Evolutionary conservation across 768 basidiomycete species (phyloP).

Genomic region (Termitomyces sp.): DNA sequence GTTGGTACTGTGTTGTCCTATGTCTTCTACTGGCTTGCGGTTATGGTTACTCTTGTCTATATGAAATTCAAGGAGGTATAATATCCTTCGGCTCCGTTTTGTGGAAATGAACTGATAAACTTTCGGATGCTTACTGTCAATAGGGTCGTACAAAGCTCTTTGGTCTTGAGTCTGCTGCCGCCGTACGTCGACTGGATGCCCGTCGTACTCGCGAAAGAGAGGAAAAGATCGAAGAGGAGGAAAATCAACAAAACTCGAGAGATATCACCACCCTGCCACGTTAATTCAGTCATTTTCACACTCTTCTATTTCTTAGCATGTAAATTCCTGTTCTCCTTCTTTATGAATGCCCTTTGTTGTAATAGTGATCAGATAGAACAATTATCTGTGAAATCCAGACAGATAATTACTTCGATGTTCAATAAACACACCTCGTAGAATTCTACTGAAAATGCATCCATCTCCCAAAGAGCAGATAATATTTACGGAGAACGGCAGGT

Average conservation of each 20-base stretch:
- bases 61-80: slow-evolving; percentile 61
- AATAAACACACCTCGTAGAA: not conserved
- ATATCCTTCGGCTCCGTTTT: not conserved
- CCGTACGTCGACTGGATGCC: slow-evolving; percentile 22
- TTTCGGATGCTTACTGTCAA: not conserved
- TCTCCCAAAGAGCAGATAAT: no score
- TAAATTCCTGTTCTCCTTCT: not conserved
- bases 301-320: not conserved
- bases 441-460: no score
- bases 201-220: slow-evolving; percentile 12
- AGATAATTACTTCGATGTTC: not conserved
- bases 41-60: slow-evolving; percentile 58
- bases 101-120: not conserved
- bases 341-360: not conserved
- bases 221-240: not conserved
- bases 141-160: slow-evolving; percentile 64
- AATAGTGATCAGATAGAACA: not conserved
- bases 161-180: slow-evolving; percentile 51
- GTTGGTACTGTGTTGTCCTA: slow-evolving; percentile 83
- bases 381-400: not conserved
- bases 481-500: not conserved
- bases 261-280: not conserved
- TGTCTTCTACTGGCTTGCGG: slow-evolving; percentile 89
- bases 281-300: not conserved
- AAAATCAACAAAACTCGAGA: not conserved